Evolutionary conservation across 2,329 filamentous ascomycete genomes (phyloP), one percentile per base, ranked within the genome.

Genomic region (Apiospora aurea): DNA sequence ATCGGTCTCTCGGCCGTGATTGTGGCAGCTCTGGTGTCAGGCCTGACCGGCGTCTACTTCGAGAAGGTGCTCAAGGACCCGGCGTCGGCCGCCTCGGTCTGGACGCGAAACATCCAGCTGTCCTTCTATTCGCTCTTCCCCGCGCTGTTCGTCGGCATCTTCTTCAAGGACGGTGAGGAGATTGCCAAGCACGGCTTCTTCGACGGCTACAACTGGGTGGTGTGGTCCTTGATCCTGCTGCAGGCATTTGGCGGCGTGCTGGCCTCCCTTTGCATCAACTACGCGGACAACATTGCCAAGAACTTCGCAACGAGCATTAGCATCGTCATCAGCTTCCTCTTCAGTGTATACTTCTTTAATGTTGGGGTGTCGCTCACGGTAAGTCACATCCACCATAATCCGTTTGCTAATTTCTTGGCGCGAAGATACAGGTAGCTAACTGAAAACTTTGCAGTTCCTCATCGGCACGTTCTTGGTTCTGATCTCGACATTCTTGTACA

Each of bases 41-140:
- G 95, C 2, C 84, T 97, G 68, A 96, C 94, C 0, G 93, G 95
- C 0, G 94, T 96, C 0, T 94, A 94, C 77, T 95, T 96, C 75
- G 94, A 98, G 81, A 98, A 97, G 83, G 91, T 98, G 3, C 86
- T 98, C 71, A 97, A 97, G 81, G 93, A 97, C 75, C 93, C 93
- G n/a, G 87, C 89, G 0, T 87, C 88, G 1, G 88, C 91, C 67
- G 92, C 92, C 7, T 96, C 94, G 0, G 87, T 98, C 18, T 99
- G 96, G 96, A 92, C 96, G 61, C 92, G 96, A 74, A 99, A 98
- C 80, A 93, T 98, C 67, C 96, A 99, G 81, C 86, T 99, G 34
- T 95, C 95, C 0, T 94, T 98, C 79, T 99, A 97, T 84, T 97
- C 95, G 0, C 86, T 98, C 1, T 96, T 98, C 77, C 94, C 96